phyloP scores from a whole-genome alignment of 164 flowering plant species.

The Umbellularia californica region DNA sequence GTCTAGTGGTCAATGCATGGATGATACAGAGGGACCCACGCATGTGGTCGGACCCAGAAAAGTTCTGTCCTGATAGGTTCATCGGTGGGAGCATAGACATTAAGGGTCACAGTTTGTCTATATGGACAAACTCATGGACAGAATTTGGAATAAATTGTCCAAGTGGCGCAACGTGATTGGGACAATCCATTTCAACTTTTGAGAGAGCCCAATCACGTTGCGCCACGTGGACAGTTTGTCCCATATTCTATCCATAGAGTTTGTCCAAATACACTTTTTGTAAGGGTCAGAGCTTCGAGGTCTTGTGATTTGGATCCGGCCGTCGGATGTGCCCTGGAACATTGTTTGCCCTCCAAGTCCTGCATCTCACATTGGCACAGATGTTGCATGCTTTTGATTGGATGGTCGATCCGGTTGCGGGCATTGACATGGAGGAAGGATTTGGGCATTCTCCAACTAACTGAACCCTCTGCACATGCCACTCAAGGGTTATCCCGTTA shows the following conservation, averaged over 20 bases:
- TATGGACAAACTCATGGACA: too few relatives aligned
- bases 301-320: background rate
- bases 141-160: too few relatives aligned
- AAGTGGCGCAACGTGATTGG: too few relatives aligned
- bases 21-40: constrained; percentile 36
- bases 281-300: background rate
- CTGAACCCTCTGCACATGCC: background rate
- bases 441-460: background rate
- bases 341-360: background rate
- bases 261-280: too few relatives aligned
- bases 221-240: too few relatives aligned
- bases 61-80: constrained; percentile 37
- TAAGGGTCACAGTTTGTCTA: too few relatives aligned
- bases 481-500: background rate
- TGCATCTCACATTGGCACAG: background rate
- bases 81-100: background rate
- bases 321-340: background rate
- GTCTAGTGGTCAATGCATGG: constrained; percentile 29
- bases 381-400: constrained; percentile 2
- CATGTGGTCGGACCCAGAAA: constrained; percentile 26
- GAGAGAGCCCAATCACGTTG: too few relatives aligned
- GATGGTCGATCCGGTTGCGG: background rate
- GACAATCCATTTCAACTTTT: too few relatives aligned
- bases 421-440: background rate
- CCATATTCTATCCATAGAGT: too few relatives aligned